Conservation (phyloP, 1,139 yeast species). For the Debaryomyces sp. region DNA sequence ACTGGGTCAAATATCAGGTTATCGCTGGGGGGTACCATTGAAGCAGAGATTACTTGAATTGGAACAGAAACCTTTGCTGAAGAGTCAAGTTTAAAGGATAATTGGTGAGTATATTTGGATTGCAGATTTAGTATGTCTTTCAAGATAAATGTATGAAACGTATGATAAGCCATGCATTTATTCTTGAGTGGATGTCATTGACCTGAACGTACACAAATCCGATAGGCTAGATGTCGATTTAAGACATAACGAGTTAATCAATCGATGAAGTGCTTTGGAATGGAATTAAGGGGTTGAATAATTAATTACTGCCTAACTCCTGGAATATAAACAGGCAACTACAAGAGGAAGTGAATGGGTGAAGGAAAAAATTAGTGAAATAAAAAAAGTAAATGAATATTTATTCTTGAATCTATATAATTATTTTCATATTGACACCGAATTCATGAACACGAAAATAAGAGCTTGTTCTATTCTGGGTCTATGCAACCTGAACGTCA, state of each 20-base stretch:
- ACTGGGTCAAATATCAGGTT: slow-evolving; percentile 23
- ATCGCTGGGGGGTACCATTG: slow-evolving; percentile 24
- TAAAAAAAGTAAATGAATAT: background rate
- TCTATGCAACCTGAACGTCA: no score
- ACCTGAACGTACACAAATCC: background rate
- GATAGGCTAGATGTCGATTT: no score
- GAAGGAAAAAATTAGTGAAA: background rate
- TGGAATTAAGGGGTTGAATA: no score
- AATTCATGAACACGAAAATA: no score
- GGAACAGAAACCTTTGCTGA: slow-evolving; percentile 8
- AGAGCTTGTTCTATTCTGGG: no score
- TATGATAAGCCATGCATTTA: no score
- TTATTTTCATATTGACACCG: no score
- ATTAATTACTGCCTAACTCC: no score
- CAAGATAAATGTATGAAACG: no score
- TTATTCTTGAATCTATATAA: no score
- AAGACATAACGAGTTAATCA: background rate
- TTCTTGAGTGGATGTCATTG: background rate
- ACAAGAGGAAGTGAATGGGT: background rate
- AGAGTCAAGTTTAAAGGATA: background rate
- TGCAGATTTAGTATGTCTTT: no score
- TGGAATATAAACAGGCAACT: background rate
- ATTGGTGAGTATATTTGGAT: background rate
- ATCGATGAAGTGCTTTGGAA: background rate
- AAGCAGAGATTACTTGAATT: slow-evolving; percentile 16